These are phyloP conservation scores for Allantophomopsis cytisporea DNA, from an alignment of 2,329 filamentous ascomycete genomes.

Conservation along the genomic window DNA sequence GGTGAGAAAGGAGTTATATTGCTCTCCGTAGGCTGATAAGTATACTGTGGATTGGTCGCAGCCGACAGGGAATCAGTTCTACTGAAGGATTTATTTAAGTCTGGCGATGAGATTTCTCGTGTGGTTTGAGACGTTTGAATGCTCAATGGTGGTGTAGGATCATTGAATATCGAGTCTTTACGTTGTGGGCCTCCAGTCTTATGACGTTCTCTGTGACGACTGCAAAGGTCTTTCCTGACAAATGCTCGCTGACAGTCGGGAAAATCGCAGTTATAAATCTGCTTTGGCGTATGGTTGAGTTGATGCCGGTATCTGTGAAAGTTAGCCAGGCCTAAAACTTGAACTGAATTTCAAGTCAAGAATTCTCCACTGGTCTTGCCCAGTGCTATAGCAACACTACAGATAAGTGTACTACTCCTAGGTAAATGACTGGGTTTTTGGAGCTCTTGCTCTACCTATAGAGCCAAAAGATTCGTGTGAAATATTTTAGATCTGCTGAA, in stretches of 20 bases:
- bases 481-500: background rate
- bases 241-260: constrained; percentile 83
- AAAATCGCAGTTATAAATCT: constrained; percentile 88
- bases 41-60: too few relatives aligned
- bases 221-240: constrained; percentile 84
- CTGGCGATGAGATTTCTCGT: constrained; percentile 16
- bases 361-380: too few relatives aligned
- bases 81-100: constrained; percentile 7
- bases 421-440: too few relatives aligned
- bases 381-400: too few relatives aligned
- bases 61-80: too few relatives aligned
- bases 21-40: constrained; percentile 11
- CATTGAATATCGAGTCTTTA: constrained; percentile 52
- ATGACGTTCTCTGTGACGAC: constrained; percentile 71
- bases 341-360: too few relatives aligned
- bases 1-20: constrained; percentile 15
- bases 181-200: constrained; percentile 67
- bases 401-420: too few relatives aligned
- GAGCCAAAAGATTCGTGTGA: too few relatives aligned
- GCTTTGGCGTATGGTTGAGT: constrained; percentile 89
- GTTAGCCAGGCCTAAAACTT: too few relatives aligned
- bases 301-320: constrained; percentile 64
- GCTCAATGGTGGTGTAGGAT: constrained; percentile 22
- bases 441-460: too few relatives aligned
- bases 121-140: constrained; percentile 8